Conservation (phyloP, 129 eudicot genomes). For the Helianthus annuus region HanXRQr2.0-SUNRISE NC_035435.2:151835972-151836471, state of each 20-base stretch:
- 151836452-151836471: background rate
- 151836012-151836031: slow-evolving; percentile 5
- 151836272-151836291: background rate
- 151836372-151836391: slow-evolving; percentile 4
- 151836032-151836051: background rate
- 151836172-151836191: background rate
- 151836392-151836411: slow-evolving; percentile 2
- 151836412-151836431: background rate
- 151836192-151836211: slow-evolving; percentile 5
- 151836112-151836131: background rate
- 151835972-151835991: background rate
- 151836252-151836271: slow-evolving; percentile 15
- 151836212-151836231: background rate
- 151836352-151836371: background rate
- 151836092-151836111: background rate
- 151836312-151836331: background rate
- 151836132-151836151: background rate
- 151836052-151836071: background rate
- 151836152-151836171: background rate
- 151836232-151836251: background rate
- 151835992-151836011: slow-evolving; percentile 2
- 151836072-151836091: background rate
- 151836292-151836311: background rate
- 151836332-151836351: slow-evolving; percentile 7
- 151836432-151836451: background rate